Evolutionary conservation across 2,329 filamentous ascomycete species (phyloP), one percentile per base, ranked within the genome.

Genomic region (Thermothelomyces thermophilus): DNA sequence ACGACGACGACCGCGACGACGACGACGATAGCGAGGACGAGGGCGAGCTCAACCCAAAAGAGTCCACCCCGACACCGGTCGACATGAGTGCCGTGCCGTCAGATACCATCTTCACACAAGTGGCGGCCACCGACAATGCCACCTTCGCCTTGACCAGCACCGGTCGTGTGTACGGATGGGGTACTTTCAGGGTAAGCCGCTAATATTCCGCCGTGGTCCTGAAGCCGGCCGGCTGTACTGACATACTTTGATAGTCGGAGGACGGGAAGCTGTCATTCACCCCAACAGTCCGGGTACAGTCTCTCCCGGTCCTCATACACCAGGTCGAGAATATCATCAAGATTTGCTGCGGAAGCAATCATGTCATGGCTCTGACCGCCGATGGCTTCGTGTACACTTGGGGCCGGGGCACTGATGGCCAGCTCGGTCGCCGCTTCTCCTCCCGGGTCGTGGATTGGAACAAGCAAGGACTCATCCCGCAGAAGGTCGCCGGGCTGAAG

Each of bases 141-240:
- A 85, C 80, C 1, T 89, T 91, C 65, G 86, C 76, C 13, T 73
- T 93, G 30, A 90, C 87, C 7, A 78, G 82, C 45, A 80, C 85
- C 52, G 87, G 87, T 16, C 74, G 77, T 43, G 82, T 91, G 28
- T 91, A 88, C 62, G 87, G 87, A 51, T 91, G 87, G 86, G 87
- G 87, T 31, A 87, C 84, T 6, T 91, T 91, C 72, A 74, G 84
- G 59, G 76, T 64, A 56, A 53, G 60, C 19, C 19, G 33, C 30
- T 11, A 16, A 13, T 46, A 11, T 46, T 53, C 7, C 35, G 11
- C 5, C 37, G 1, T 20, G 5, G 33, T 13, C 5, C 22, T 11
- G 10, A 8, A 8, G 13, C 3, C 28, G 60, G 9, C 13, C 33
- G 61, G n/a, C n/a, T 61, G 75, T 5, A 58, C 47, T 50, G 31